Base-by-base conservation (phyloP, 768 basidiomycete genomes). In the Favolaschia claudopus region DNA sequence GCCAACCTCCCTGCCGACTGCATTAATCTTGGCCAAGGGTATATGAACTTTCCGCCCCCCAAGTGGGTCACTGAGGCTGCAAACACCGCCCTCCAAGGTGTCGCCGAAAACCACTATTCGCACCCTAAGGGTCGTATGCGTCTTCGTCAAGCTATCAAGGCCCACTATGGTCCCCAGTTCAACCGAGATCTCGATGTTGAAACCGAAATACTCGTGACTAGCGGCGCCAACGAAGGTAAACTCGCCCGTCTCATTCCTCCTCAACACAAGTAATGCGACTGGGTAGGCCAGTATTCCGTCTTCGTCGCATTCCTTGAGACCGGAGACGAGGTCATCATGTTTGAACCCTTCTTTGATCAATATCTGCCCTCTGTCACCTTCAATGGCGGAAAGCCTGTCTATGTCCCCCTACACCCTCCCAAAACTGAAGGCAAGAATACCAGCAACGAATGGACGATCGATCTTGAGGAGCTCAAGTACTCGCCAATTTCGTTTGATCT, bases 311-410 rank as follows among this genome's bases (percentile, higher is more conserved):
- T 96, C 77, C 75, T 97, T 34, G 89, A 98, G 60, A 82, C 85
- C 33, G 96, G 91, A 4, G 97, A 99, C 69, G 97, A 99, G 74
- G 96, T 99, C 62, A 96, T 99, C 74, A 89, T 98, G 85, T 96
- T 99, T 69, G 97, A 99, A 75, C 96, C 96, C 2, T 97, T 94
- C 82, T 98, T 97, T 70, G 96, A 98, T 70, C 96, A 98, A 72
- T 96, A 95, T 73, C 83, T 95, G 48, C 91, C 95, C 22, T 93
- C 92, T 7, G 89, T 96, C 49, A 91, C 89, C 27, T 97, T 98
- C 85, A 95, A 96, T 67, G 93, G 92, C 28, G 96, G 95, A 40
- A 88, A 85, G 60, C 95, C 96, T 13, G 89, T 98, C 43, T 98
- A 93, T 70, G 95, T 99, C 10, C 96, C 97, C 5, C 80, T 99